Evolutionary conservation across 768 basidiomycete species (phyloP), one percentile per base, ranked within the genome.

Genomic region (Tubosaeta sp.): DNA sequence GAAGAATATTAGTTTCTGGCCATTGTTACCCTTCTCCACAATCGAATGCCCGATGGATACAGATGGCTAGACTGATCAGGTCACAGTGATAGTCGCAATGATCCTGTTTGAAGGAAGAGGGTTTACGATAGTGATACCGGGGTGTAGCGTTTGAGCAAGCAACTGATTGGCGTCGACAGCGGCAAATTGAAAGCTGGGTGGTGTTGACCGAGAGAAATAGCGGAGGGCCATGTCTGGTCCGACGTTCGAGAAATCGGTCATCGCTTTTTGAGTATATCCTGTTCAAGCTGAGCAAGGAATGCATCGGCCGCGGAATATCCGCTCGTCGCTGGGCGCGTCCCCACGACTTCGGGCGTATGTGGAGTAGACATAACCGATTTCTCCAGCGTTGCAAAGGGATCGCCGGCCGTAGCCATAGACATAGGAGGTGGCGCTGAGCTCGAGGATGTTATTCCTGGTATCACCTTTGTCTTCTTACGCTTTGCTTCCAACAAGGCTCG

Each of bases 271-370:
- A 80, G 63, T 38, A 89, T 80, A 41, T 88, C 86, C 42, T 73
- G 70, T 66, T 86, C 84, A 12, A 90, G 71, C 51, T 79, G 75
- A 12, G 86, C 81, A 48, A 90, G 63, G 60, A 90, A 90, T 26
- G 70, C 72, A 53, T 88, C 87, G 1, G 86, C 85, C 5, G 59
- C 62, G 0, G 51, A 26, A 31, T 48, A 43, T 19, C 25, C 50
- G 48, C 42, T 52, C 35, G 55, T 54, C 34, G 52, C 62, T 57
- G 46, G 39, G 37, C 52, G 71, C 64, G 43, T 57, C 54, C 60
- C 71, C 55, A 43, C 53, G 62, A 38, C 51, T 55, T 64, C 73
- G 53, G 51, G 61, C 46, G 54, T 26, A 51, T 46, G 50, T 16
- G 56, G 38, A 22, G 51, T 26, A 9, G 64, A 32, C 11, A 51